A percentile compares a stretch with the other conserved stretches of the same genome.
phyloP scores from a whole-genome alignment of 108 stramenopile species.

The Fragilariopsis cylindrus region DNA sequence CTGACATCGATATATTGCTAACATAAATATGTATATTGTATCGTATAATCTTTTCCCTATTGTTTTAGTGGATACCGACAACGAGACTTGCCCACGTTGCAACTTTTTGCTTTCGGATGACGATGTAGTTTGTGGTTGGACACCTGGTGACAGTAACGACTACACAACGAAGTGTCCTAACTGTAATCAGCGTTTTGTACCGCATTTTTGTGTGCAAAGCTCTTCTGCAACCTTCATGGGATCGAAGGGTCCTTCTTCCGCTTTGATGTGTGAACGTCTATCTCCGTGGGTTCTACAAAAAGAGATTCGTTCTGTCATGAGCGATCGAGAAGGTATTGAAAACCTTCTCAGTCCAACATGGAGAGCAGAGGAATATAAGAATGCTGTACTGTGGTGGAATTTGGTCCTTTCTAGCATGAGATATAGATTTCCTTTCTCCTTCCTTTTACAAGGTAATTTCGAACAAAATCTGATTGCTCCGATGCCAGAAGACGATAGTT shows the following conservation, averaged over 20 bases:
- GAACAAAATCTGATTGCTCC: conserved; percentile 80
- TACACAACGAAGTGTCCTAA: conserved; percentile 80
- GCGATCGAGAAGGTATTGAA: conserved; percentile 67
- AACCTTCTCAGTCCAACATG: conserved; percentile 72
- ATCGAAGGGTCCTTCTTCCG: conserved; percentile 67
- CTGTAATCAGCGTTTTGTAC: conserved; percentile 76
- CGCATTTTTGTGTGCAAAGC: conserved; percentile 81
- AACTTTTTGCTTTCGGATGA: conserved; percentile 75
- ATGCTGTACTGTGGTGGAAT: conserved; percentile 87
- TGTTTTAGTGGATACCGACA: conserved; percentile 77
- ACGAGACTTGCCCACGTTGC: conserved; percentile 79
- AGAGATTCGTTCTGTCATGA: conserved; percentile 80
- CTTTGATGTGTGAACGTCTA: conserved; percentile 81
- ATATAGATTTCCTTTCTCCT: conserved; percentile 78
- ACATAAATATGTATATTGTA: background rate
- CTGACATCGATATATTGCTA: too few species aligned
- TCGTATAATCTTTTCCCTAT: background rate
- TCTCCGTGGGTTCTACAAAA: conserved; percentile 87
- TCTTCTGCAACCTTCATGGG: conserved; percentile 72
- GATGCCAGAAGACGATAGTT: conserved; percentile 63
- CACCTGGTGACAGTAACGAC: conserved; percentile 68
- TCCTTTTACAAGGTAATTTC: conserved; percentile 79
- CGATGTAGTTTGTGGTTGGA: conserved; percentile 81
- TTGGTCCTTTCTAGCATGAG: conserved; percentile 80
- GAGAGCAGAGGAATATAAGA: conserved; percentile 73